phyloP scores from a whole-genome alignment of 2,329 filamentous ascomycete genomes.

The Cercospora sp. region DNA sequence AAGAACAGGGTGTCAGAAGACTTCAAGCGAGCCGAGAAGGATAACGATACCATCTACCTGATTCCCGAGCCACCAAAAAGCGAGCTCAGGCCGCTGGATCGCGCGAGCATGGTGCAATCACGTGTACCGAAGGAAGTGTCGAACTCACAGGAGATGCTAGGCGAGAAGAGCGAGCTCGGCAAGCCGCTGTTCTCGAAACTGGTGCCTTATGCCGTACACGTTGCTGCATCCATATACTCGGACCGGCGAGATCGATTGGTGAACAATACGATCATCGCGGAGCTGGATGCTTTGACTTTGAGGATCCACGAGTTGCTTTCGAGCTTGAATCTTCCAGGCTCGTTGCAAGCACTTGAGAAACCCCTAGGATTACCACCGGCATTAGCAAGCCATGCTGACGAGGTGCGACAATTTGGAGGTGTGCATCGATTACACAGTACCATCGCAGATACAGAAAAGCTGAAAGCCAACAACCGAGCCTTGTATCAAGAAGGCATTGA shows the following conservation, averaged over 20 bases:
- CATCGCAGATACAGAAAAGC: slow-evolving; percentile 84
- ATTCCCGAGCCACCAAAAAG: slow-evolving; percentile 82
- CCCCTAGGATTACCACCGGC: slow-evolving; percentile 85
- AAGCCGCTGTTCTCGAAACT: slow-evolving; percentile 84
- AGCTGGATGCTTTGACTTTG: slow-evolving; percentile 78
- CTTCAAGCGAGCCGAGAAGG: slow-evolving; percentile 87
- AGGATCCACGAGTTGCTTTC: slow-evolving; percentile 76
- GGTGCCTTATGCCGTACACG: slow-evolving; percentile 92
- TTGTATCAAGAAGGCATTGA: slow-evolving; percentile 83
- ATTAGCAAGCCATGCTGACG: slow-evolving; percentile 85
- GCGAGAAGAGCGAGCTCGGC: slow-evolving; percentile 74
- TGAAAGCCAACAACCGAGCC: slow-evolving; percentile 76
- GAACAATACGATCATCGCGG: slow-evolving; percentile 81
- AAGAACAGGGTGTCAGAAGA: slow-evolving; percentile 84
- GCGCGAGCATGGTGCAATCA: slow-evolving; percentile 83
- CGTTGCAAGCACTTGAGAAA: slow-evolving; percentile 91
- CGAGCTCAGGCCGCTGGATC: slow-evolving; percentile 80
- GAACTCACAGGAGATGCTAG: slow-evolving; percentile 76
- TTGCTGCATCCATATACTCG: slow-evolving; percentile 93
- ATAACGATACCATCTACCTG: slow-evolving; percentile 95
- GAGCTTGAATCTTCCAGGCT: slow-evolving; percentile 85
- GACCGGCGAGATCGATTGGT: slow-evolving; percentile 88
- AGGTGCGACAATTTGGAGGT: slow-evolving; percentile 87
- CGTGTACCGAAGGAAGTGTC: slow-evolving; percentile 79
- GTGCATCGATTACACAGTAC: slow-evolving; percentile 73